Base-by-base conservation (phyloP, 352 stramenopile species). In the Globisporangium parvum region DNA sequence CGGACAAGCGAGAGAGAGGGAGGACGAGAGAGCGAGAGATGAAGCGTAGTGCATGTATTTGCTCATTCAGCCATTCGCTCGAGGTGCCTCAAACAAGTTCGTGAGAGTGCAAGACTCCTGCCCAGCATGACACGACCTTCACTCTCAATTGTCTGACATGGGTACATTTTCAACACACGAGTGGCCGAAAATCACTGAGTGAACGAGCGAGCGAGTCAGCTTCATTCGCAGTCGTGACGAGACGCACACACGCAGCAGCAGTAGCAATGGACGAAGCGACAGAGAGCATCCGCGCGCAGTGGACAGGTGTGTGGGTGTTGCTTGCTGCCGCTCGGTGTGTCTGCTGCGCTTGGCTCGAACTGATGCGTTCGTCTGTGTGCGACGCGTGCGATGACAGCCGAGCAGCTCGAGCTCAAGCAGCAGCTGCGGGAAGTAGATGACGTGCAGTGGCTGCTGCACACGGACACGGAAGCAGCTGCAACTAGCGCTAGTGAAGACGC, bases 391-490 rank as follows among this genome's bases (percentile, higher is more conserved):
- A 24, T 10, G 37, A 33, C 42, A 81, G 76, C 47, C 21, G 68
- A 87, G 66, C 80, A 90, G 51, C 52, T 78, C 8, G 57, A 72
- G 47, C 77, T 90, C 33, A 90, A 90, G 66, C 50, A 64, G 47
- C 66, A 63, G 28, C 55, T 90, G 37, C 55, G 69, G 28, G 70
- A 85, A 57, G 52, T 49, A 24, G 80, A 90, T 48, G 47, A 48
- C 24, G 67, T 70, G 40, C 61, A 67, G 9, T 90, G 77, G 80
- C 56, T 60, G 12, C 52, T 88, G 46, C 20, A 54, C 1, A 18
- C 51, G 0, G 44, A 52, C 28, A 23, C 37, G 37, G 37, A 35
- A 23, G 40, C 11, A n/a, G 50, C 18, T 8, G n/a, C 8, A 6
- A n/a, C n/a, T n/a, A n/a, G n/a, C n/a, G n/a, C n/a, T n/a, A 23